These are phyloP conservation scores for Sporothrix luriei DNA, from an alignment of 2,329 filamentous ascomycete species.

Conservation along the genomic window DNA sequence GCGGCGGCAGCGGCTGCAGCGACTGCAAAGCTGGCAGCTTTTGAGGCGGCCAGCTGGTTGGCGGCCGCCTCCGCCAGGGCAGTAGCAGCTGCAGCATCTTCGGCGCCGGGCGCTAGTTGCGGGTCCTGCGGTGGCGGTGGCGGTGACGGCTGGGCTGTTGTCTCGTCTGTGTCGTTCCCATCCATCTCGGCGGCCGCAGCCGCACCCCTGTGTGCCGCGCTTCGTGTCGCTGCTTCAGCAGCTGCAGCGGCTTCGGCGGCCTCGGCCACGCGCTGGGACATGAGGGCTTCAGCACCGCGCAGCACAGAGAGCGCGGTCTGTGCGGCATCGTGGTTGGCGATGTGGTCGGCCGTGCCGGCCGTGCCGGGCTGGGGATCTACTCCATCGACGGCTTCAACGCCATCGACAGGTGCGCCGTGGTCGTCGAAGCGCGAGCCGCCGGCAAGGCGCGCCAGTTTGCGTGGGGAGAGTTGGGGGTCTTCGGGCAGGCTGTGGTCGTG, in stretches of 20 bases:
- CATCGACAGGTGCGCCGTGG: neutral
- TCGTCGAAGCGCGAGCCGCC: slow-evolving; percentile 36
- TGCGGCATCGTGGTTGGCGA: slow-evolving; percentile 53
- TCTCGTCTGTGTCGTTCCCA: slow-evolving; percentile 25
- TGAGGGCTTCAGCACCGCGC: slow-evolving; percentile 33
- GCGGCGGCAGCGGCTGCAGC: slow-evolving; percentile 35
- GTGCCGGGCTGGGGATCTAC: neutral
- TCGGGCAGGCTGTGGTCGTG: slow-evolving; percentile 33
- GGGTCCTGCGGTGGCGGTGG: slow-evolving; percentile 42
- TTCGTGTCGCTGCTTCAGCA: neutral
- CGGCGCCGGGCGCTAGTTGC: slow-evolving; percentile 46
- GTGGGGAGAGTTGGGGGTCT: slow-evolving; percentile 52
- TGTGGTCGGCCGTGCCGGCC: neutral
- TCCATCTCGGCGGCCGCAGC: neutral
- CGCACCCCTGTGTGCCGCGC: neutral
- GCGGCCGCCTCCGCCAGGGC: slow-evolving; percentile 43
- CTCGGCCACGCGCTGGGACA: slow-evolving; percentile 37
- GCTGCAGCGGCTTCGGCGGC: slow-evolving; percentile 45
- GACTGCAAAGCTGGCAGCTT: slow-evolving; percentile 21
- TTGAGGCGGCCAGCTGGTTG: slow-evolving; percentile 1
- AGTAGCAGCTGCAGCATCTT: slow-evolving; percentile 33
- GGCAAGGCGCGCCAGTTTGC: slow-evolving; percentile 57
- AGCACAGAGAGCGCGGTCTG: slow-evolving; percentile 50
- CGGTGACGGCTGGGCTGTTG: slow-evolving; percentile 32
- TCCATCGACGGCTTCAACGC: too few relatives aligned